Evolutionary conservation across 2,329 filamentous ascomycete species (phyloP).

Genomic region (Penicillium sp.): DNA sequence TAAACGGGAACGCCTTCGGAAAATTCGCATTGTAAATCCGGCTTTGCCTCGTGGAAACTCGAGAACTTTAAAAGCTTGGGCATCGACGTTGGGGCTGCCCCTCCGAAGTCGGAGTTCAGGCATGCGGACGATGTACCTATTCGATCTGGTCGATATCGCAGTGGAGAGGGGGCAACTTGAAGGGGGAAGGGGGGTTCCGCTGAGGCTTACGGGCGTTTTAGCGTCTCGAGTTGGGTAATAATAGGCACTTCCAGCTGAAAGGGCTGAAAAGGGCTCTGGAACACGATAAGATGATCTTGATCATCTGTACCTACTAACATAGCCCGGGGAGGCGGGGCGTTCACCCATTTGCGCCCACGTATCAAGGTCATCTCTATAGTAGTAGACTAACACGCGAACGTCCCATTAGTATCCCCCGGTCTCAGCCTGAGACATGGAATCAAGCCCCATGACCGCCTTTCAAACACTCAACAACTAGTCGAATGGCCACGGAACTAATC

Average conservation of each 20-base stretch:
- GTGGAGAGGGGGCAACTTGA: neutral
- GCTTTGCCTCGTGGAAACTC: neutral
- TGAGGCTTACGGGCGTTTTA: constrained; percentile 4
- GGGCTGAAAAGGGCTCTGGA: neutral
- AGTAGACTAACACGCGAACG: neutral
- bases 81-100: neutral
- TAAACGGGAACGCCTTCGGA: neutral
- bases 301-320: neutral
- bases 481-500: neutral
- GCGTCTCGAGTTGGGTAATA: constrained; percentile 6
- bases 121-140: neutral
- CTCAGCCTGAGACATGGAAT: neutral
- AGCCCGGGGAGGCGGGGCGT: neutral
- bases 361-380: neutral
- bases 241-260: constrained; percentile 1
- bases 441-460: neutral
- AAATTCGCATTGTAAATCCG: constrained; percentile 1
- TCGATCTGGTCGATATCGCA: neutral
- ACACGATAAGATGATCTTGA: neutral
- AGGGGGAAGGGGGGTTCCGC: constrained; percentile 8
- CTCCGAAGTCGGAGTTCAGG: constrained; percentile 23
- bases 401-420: neutral
- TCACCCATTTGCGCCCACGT: neutral
- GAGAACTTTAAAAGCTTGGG: constrained; percentile 11
- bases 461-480: neutral